Evolutionary conservation across 108 stramenopile genomes (phyloP).

Genomic region (Craspedostauros australis): DNA sequence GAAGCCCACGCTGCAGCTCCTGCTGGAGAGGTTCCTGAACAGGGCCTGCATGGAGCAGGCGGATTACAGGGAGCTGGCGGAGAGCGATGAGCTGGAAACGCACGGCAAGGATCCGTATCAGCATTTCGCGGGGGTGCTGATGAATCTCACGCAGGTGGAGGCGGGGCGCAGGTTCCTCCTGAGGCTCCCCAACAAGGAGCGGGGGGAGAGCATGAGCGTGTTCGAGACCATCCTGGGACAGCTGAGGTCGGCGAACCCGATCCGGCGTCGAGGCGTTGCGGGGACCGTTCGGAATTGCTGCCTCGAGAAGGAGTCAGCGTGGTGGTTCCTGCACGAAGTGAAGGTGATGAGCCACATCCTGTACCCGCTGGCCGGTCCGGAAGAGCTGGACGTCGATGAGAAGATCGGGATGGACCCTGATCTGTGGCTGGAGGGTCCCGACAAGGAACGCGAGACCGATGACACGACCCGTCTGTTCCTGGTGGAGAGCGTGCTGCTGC

Average conservation of each 20-base stretch:
- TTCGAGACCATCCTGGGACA: slow-evolving; percentile 54
- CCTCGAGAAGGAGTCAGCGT: slow-evolving; percentile 69
- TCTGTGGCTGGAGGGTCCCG: slow-evolving; percentile 80
- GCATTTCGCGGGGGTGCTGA: slow-evolving; percentile 79
- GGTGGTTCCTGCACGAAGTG: slow-evolving; percentile 78
- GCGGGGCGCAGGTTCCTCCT: slow-evolving; percentile 65
- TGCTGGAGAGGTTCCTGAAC: slow-evolving; percentile 54
- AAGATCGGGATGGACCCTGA: slow-evolving; percentile 83
- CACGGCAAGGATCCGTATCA: slow-evolving; percentile 67
- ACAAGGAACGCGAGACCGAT: slow-evolving; percentile 72
- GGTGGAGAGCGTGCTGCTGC: slow-evolving; percentile 64
- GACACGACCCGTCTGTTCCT: slow-evolving; percentile 41
- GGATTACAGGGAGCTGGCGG: neutral
- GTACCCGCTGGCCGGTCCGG: slow-evolving; percentile 76
- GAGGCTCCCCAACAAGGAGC: slow-evolving; percentile 25
- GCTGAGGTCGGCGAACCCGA: slow-evolving; percentile 50
- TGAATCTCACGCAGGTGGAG: slow-evolving; percentile 83
- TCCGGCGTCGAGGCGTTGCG: slow-evolving; percentile 75
- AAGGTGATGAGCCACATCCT: slow-evolving; percentile 53
- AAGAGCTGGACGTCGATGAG: slow-evolving; percentile 80
- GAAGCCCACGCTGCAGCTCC: slow-evolving; percentile 61
- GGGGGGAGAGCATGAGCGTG: slow-evolving; percentile 19
- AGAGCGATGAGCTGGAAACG: slow-evolving; percentile 1
- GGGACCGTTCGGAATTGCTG: slow-evolving; percentile 83
- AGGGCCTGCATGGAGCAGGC: neutral